A percentile compares a stretch with the other conserved stretches of the same genome.
Evolutionary conservation across 805 yeast genomes (phyloP).

Genomic region (Hanseniaspora clermontiae): DNA sequence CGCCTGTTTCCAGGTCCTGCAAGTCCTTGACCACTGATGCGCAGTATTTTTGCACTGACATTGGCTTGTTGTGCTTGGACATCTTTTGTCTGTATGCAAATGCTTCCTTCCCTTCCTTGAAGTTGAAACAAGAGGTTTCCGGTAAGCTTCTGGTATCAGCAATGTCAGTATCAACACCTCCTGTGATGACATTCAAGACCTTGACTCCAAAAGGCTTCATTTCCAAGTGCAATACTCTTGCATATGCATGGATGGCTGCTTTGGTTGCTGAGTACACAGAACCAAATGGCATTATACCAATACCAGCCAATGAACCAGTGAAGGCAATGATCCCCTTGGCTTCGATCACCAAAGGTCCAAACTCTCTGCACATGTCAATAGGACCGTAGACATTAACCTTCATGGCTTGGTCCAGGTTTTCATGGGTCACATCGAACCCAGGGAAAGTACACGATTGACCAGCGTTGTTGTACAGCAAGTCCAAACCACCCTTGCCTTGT

Average conservation of each 20-base stretch:
- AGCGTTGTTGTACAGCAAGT: constrained; percentile 61
- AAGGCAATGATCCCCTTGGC: constrained; percentile 37
- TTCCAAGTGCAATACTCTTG: constrained; percentile 50
- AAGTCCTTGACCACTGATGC: constrained; percentile 32
- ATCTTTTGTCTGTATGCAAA: constrained; percentile 42
- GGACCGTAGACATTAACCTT: constrained; percentile 64
- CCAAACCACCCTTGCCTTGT: constrained; percentile 38
- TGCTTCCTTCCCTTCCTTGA: constrained; percentile 39
- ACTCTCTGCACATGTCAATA: constrained; percentile 47
- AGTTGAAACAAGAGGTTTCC: constrained; percentile 39
- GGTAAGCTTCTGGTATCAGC: constrained; percentile 55
- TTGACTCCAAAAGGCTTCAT: constrained; percentile 59
- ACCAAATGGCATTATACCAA: constrained; percentile 58
- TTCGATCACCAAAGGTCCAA: constrained; percentile 42
- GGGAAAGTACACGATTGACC: constrained; percentile 65
- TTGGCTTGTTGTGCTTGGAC: constrained; percentile 49
- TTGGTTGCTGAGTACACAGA: constrained; percentile 55
- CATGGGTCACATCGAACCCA: constrained; percentile 52
- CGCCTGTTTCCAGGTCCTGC: constrained; percentile 12
- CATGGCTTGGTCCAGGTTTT: constrained; percentile 37
- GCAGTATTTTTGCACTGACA: constrained; percentile 46
- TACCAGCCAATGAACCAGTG: constrained; percentile 62
- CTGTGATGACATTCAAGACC: constrained; percentile 59
- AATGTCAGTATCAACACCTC: constrained; percentile 61
- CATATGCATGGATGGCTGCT: constrained; percentile 66